phyloP scores from a whole-genome alignment of 805 yeast genomes.

The Scheffersomyces lignosus region DNA sequence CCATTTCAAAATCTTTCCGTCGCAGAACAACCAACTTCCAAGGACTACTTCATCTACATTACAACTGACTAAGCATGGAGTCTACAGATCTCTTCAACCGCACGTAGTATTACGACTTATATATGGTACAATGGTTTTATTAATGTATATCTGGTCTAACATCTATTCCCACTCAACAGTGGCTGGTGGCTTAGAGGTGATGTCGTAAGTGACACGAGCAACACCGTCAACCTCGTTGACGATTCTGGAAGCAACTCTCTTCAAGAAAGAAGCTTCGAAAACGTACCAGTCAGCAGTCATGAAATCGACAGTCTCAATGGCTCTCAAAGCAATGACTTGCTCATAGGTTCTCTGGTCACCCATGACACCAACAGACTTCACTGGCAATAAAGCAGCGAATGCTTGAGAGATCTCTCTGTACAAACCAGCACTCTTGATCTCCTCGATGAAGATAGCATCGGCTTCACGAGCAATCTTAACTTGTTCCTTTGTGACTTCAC shows the following conservation, averaged over 20 bases:
- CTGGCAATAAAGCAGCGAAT: conserved; percentile 95
- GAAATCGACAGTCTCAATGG: conserved; percentile 95
- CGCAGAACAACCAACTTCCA: no score
- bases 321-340: conserved; percentile 98
- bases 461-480: conserved; percentile 97
- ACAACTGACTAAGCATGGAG: no score
- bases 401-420: conserved; percentile 95
- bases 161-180: conserved; percentile 98
- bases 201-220: conserved; percentile 98
- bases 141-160: no score
- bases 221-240: conserved; percentile 99
- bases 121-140: no score
- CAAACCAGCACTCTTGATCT: conserved; percentile 89
- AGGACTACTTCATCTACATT: no score
- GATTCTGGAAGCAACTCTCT: conserved; percentile 90
- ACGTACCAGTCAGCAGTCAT: conserved; percentile 99
- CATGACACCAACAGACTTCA: conserved; percentile 98
- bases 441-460: conserved; percentile 93
- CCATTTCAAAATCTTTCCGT: no score
- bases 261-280: conserved; percentile 88
- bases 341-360: conserved; percentile 99
- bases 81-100: no score
- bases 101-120: no score
- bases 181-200: conserved; percentile 99
- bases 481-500: conserved; percentile 92